Evolutionary conservation across 2,329 filamentous ascomycete species (phyloP), one percentile per base, ranked within the genome.

Genomic region (Claviceps citrina): DNA sequence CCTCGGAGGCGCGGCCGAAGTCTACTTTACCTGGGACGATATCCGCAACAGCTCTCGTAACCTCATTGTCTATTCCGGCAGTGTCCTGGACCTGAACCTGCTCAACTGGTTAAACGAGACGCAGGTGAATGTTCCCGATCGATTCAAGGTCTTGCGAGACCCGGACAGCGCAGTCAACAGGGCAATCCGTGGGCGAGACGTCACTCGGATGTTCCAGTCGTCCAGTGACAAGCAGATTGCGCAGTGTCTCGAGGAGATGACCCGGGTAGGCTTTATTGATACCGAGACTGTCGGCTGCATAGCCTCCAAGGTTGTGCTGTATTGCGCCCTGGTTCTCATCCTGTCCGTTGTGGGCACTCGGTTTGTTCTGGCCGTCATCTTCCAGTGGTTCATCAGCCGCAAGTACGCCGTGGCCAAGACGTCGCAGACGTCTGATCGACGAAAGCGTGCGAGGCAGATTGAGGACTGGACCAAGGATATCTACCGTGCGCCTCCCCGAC

Each of bases 401-500:
- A 80, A 79, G 47, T 96, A 89, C 54, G 87, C 81, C 3, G 84
- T 89, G 1, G 65, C 72, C 36, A 94, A 84, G 61, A 93, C 89
- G 1, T 89, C 84, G 2, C 80, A 93, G 58, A 77, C 76, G 13
- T 77, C 79, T 5, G 76, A 91, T 57, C 76, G 79, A 48, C 86
- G 89, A 58, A 81, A 87, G 62, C 78, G 91, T 43, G 81, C 87
- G 50, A 78, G 81, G 50, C 86, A 96, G 63, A 98, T 98, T 48
- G 91, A 98, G 59, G 89, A 95, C 52, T 98, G 91, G 91, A 81
- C 81, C 12, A 84, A 96, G 48, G 91, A 98, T 54, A 98, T 98
- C 51, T 96, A 98, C 60, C 82, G 86, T 32, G 83, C 89, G 3
- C 85, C 86, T 19, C 78, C 81, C 40, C 82, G 86, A 48, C 69